Conservation (phyloP, 768 basidiomycete genomes). For the Termitomyces sp. region DNA sequence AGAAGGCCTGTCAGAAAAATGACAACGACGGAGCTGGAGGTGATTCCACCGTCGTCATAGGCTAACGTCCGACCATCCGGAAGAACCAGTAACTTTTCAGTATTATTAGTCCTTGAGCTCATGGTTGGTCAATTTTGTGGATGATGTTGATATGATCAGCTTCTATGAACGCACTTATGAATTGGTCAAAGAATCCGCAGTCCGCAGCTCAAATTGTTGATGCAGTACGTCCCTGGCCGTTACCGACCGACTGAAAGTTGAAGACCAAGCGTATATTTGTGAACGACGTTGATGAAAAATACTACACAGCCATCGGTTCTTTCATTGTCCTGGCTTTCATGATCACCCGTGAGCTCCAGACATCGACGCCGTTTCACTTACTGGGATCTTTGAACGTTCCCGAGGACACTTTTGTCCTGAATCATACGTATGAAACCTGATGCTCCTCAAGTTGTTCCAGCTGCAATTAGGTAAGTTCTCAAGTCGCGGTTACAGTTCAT, state of each 20-base stretch:
- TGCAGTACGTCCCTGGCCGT: background rate
- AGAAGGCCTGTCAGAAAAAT: conserved; percentile 39
- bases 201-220: background rate
- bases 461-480: background rate
- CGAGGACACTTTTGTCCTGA: background rate
- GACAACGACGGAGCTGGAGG: conserved; percentile 29
- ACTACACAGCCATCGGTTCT: too few species aligned
- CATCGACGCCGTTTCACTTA: background rate
- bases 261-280: too few species aligned
- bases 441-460: background rate
- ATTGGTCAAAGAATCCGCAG: background rate
- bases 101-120: background rate
- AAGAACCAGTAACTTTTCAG: conserved; percentile 16
- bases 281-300: too few species aligned
- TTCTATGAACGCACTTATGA: background rate
- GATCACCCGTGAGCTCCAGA: background rate
- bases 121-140: background rate
- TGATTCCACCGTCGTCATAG: conserved; percentile 30
- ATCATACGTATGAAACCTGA: background rate
- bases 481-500: background rate
- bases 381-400: background rate
- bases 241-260: background rate
- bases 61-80: conserved; percentile 30
- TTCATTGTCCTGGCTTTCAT: too few species aligned
- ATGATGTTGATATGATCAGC: background rate